phyloP scores from a whole-genome alignment of 1,284 basidiomycete genomes.

The Cutaneotrichosporon cyanovorans region DNA sequence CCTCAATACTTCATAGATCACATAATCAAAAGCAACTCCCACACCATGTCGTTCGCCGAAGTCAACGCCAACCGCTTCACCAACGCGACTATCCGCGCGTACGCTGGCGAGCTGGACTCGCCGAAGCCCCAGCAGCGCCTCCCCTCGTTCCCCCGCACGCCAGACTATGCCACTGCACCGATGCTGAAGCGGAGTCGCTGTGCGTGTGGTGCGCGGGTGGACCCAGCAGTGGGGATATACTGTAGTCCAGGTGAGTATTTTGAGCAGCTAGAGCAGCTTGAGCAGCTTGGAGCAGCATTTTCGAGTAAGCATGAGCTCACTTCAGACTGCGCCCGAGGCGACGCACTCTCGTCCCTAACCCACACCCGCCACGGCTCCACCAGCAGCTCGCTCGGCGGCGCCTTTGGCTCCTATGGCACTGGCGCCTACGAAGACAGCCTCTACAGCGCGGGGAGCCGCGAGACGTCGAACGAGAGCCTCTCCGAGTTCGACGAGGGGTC shows the following conservation, averaged over 20 bases:
- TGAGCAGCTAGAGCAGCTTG: too few relatives aligned
- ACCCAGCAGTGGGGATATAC: slow-evolving; percentile 36
- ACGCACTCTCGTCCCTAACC: slow-evolving; percentile 43
- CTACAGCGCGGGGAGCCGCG: too few relatives aligned
- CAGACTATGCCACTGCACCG: not conserved
- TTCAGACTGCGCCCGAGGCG: slow-evolving; percentile 40
- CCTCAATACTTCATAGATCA: too few relatives aligned
- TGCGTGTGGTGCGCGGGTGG: slow-evolving; percentile 32
- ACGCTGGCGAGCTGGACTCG: slow-evolving; percentile 9
- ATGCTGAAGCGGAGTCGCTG: slow-evolving; percentile 15
- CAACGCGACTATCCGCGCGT: slow-evolving; percentile 3
- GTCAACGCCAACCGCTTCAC: slow-evolving; percentile 8
- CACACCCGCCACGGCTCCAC: slow-evolving; percentile 25
- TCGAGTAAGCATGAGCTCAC: too few relatives aligned
- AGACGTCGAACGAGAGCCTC: not conserved
- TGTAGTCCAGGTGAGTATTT: slow-evolving; percentile 38
- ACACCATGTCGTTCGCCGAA: slow-evolving; percentile 3
- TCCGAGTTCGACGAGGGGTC: slow-evolving; percentile 20
- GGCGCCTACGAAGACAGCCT: too few relatives aligned
- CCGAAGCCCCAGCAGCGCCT: not conserved
- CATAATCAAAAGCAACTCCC: too few relatives aligned
- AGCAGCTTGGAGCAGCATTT: too few relatives aligned
- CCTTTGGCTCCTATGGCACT: too few relatives aligned
- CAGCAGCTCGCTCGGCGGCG: slow-evolving; percentile 4
- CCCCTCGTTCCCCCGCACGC: slow-evolving; percentile 1